Evolutionary conservation across 345 rosid genomes (phyloP), one percentile per base, ranked within the genome.

Genomic region (Trapa bicornis): DNA sequence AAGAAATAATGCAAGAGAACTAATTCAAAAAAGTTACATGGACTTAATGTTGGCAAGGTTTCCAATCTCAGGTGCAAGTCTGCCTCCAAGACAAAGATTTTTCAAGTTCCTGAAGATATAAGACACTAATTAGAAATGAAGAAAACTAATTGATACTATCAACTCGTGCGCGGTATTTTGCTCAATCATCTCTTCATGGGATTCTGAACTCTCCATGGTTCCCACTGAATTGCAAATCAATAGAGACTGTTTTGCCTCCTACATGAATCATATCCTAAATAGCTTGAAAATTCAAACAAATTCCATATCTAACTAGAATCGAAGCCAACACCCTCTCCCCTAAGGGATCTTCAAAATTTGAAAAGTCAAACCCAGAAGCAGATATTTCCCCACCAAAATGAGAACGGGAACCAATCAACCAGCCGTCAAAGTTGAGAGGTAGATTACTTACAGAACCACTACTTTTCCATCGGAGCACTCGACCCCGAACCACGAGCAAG

Each of bases 51-150:
- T 81, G 47, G 69, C 38, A 56, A 88, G 76, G 33, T 64, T 81
- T 63, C 76, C 77, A 43, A 88, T 76, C 57, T 88, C 91, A 16
- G 85, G 81, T 60, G 84, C 78, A 65, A 88, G 67, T 37, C 81
- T 77, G 74, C 95, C 95, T 75, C 73, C 70, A 5, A 88, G 89
- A 70, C 85, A 84, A 42, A 84, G 84, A 83, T 88, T 81, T 72
- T 72, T 75, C 80, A 88, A 76, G 78, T 84, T 75, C 84, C 95
- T 88, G 71, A 60, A 68, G 48, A 75, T 32, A 67, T 80, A n/a
- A n/a, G 16, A 32, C 16, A 7, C 2, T 15, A 10, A 38, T 35
- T 10, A 42, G 7, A 32, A 14, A 17, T n/a, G 11, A 42, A 17
- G 29, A 22, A 22, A 65, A 41, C 16, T 5, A 63, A 35, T 61